Evolutionary conservation across 495 filamentous ascomycete genomes (phyloP), one percentile per base, ranked within the genome.

Genomic region (Penicillium malachiteum): DNA sequence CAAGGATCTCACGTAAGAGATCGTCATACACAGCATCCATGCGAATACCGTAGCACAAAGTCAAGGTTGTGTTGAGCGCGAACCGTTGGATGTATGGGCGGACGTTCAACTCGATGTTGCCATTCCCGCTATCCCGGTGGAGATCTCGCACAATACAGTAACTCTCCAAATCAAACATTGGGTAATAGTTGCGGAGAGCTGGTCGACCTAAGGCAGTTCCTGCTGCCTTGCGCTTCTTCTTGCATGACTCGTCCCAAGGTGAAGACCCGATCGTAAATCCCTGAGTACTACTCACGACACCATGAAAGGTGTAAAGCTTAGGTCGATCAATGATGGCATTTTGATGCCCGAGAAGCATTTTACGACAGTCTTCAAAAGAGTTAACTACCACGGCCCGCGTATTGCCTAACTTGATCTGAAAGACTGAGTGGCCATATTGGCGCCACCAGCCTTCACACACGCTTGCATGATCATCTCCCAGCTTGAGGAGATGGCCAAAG

Each of bases 391-490:
- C 75, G 0, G 74, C 76, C 3, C 78, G 62, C 0, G 76, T 83
- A 52, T 82, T 82, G 1, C 81, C 81, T 1, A 84, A 65, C 7
- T 69, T 68, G 43, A 84, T 79, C 56, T 84, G 81, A 55, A 79
- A 84, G 42, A 81, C 75, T 13, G 79, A 75, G n/a, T 74, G 57
- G 6, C 70, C 63, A 60, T 82, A 80, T 56, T 82, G 57, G 1
- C 74, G 68, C 77, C 75, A 80, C 80, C 80, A 83, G 45, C 66
- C 59, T 50, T 82, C 78, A 32, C 76, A 82, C 1, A 77, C 69
- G 0, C 66, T 79, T 11, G 82, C 81, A 62, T 85, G 81, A 46
- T 83, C 78, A 3, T 78, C 78, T 9, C 82, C 81, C 7, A 84
- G 76, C 38, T 74, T 62, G n/a, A 80, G 68, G 0, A 85, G 71